Percentiles rank a stretch among this genome's conserved stretches.
phyloP scores from a whole-genome alignment of 139 green algal species.

The Tetraselmis chui region DNA sequence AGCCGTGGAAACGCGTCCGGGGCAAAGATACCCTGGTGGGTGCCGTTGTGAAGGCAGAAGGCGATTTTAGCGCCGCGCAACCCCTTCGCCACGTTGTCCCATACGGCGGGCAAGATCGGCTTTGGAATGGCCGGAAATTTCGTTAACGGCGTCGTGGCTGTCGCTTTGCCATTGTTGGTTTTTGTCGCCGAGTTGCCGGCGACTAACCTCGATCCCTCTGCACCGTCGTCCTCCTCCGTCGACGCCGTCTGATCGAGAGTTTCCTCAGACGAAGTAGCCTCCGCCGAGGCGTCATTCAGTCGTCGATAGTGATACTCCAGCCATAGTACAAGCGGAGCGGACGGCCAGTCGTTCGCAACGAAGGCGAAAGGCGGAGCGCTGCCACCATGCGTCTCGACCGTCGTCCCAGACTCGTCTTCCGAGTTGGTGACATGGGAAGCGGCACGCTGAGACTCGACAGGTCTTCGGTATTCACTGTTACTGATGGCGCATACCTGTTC shows the following conservation, averaged over 20 bases:
- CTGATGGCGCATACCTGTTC: too few relatives aligned
- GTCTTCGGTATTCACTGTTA: too few relatives aligned
- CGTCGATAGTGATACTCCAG: constrained; percentile 14
- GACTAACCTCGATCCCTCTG: too few relatives aligned
- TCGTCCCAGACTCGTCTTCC: too few relatives aligned
- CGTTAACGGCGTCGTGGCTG: neutral
- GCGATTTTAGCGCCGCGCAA: neutral
- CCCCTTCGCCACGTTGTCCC: neutral
- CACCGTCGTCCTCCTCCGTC: too few relatives aligned
- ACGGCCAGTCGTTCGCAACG: constrained; percentile 58
- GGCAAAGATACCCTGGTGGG: neutral
- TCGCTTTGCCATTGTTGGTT: too few relatives aligned
- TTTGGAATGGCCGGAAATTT: neutral
- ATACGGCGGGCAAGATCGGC: neutral
- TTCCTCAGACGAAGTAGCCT: too few relatives aligned
- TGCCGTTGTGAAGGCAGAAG: neutral
- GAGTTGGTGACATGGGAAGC: too few relatives aligned
- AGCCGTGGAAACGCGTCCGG: neutral
- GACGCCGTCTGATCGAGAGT: too few relatives aligned
- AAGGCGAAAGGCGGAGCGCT: constrained; percentile 22
- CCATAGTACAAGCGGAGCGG: constrained; percentile 46
- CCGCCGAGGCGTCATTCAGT: neutral
- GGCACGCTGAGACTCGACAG: too few relatives aligned
- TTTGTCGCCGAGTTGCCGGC: too few relatives aligned
- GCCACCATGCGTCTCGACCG: too few relatives aligned